phyloP scores from a whole-genome alignment of 495 filamentous ascomycete genomes.

The Neurospora sp. region DNA sequence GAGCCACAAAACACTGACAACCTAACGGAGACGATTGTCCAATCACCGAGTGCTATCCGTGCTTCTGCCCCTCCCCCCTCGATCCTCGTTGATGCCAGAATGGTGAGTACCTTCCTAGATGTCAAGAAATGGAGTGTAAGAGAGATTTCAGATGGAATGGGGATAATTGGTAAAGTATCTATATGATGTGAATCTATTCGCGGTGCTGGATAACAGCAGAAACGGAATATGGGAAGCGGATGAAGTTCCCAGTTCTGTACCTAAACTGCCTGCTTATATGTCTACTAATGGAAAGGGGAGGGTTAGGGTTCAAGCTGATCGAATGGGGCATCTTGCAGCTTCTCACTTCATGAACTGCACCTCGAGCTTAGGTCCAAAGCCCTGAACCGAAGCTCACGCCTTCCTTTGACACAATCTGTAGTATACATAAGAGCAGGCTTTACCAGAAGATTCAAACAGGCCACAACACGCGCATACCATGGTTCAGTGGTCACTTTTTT shows the following conservation, averaged over 20 bases:
- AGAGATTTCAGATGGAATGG: background rate
- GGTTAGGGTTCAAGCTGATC: background rate
- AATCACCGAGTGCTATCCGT: background rate
- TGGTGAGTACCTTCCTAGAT: background rate
- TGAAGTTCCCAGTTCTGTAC: background rate
- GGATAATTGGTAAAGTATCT: background rate
- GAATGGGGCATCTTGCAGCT: background rate
- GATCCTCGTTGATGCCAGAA: background rate
- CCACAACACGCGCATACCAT: too few species aligned
- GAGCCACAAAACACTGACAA: background rate
- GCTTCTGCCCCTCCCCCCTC: background rate
- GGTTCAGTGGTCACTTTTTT: too few species aligned
- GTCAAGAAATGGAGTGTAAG: background rate
- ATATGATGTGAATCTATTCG: background rate
- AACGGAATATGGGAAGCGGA: background rate
- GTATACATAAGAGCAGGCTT: background rate
- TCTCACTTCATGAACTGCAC: background rate
- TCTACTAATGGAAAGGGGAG: background rate
- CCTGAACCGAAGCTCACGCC: background rate
- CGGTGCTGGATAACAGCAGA: background rate
- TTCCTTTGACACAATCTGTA: background rate
- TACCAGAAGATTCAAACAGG: background rate
- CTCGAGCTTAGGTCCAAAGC: background rate
- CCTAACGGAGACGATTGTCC: too few species aligned
- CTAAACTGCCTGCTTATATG: background rate